Conservation (phyloP, 129 eudicot genomes). For the Artemisia annua region DNA sequence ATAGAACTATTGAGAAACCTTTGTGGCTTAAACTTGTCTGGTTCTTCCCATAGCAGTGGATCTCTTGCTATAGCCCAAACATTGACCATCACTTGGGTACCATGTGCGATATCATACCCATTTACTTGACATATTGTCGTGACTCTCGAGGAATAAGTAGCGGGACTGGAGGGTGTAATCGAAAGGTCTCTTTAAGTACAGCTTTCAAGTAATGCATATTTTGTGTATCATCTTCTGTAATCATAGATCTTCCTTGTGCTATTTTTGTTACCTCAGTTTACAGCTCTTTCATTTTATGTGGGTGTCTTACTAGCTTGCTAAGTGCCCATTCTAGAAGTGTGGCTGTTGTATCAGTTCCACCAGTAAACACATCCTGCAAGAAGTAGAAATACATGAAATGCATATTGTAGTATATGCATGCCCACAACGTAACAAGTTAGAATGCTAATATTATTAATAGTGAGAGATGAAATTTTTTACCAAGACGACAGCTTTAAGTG, state of each 20-base stretch:
- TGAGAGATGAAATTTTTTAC: constrained; percentile 8
- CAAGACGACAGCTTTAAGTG: constrained; percentile 38
- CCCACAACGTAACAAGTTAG: no score
- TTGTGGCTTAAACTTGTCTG: constrained; percentile 36
- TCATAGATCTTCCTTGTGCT: constrained; percentile 21
- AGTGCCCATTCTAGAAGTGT: no score
- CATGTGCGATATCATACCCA: constrained; percentile 19
- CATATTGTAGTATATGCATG: no score
- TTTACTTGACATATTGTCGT: constrained; percentile 5
- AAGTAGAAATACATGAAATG: no score
- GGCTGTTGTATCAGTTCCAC: no score
- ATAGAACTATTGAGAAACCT: constrained; percentile 35
- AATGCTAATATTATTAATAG: neutral
- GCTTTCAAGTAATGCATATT: constrained; percentile 25
- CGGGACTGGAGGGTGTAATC: constrained; percentile 18
- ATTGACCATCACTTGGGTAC: constrained; percentile 39
- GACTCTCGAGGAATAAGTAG: constrained; percentile 25
- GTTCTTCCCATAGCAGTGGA: constrained; percentile 30
- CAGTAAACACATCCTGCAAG: no score
- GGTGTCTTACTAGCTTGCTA: constrained; percentile 23
- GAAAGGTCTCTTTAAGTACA: constrained; percentile 25
- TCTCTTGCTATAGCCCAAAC: constrained; percentile 39
- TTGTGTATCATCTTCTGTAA: constrained; percentile 18
- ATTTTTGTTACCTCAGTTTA: no score
- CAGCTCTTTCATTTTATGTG: constrained; percentile 14